Evolutionary conservation across 805 yeast genomes (phyloP), one percentile per base, ranked within the genome.

Genomic region (Candida ipomoeae): DNA sequence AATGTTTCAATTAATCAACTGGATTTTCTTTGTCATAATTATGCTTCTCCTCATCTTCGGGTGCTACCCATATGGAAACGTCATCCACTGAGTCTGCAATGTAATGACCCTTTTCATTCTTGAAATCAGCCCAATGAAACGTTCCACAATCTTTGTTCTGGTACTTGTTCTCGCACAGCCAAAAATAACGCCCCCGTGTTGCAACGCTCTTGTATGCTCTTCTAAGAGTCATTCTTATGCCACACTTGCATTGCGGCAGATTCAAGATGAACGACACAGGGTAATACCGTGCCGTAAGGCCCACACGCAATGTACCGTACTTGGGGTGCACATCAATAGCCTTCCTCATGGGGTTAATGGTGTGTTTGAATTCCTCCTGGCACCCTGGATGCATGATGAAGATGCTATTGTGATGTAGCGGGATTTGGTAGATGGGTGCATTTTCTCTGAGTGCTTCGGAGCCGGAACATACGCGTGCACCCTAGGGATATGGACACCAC

Each of bases 351-450:
- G 82, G 70, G 4, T 79, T 79, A 0, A 87, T 80, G 51, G 82
- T 70, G 59, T 88, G 96, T 58, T 82, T 85, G 62, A 68, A 87
- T 46, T 79, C 80, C 55, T 87, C 96, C 62, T 87, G 96, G 53
- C 87, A 83, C 0, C 89, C 89, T 1, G 89, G 85, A 52, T 84
- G 82, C 95, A 87, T 87, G 2, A 87, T 65, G 2, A 87, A 58
- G 36, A 87, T 62, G 7, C 87, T 75, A 59, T 87, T 87, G 62
- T 87, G 90, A 0, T 88, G 85, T 2, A 84, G 60, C n/a, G 82
- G 84, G 1, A 84, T 71, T 29, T 85, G 67, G 61, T 75, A 71
- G 21, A 80, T 61, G 50, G 56, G 64, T 2, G 52, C 52, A 2
- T 52, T 55, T 5, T 63, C 61, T 3, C 67, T 78, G 71, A 26